Conservation (phyloP, 2,329 filamentous ascomycete species). For the Pseudogymnoascus sp. region DNA sequence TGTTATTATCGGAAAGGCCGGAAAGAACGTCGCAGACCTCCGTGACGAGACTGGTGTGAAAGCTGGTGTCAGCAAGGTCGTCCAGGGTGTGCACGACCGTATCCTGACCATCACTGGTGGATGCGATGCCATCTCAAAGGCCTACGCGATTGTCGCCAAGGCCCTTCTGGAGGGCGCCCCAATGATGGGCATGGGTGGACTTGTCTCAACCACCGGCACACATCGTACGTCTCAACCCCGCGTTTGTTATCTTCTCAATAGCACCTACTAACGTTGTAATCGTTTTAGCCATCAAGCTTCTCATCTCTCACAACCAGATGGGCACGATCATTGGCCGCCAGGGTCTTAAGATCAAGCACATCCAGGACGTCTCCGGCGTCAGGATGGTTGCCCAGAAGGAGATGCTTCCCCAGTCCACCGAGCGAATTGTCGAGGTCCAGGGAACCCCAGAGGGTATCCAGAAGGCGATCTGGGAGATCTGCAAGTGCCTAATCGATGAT, state of each 20-base stretch:
- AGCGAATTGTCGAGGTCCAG: conserved; percentile 95
- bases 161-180: conserved; percentile 89
- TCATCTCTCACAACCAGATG: conserved; percentile 99
- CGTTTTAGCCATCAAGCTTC: conserved; percentile 77
- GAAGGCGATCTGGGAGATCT: conserved; percentile 96
- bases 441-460: conserved; percentile 93
- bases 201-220: conserved; percentile 80
- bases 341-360: conserved; percentile 98
- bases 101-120: conserved; percentile 92
- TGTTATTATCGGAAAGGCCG: conserved; percentile 97
- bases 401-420: conserved; percentile 97
- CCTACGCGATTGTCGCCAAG: conserved; percentile 88
- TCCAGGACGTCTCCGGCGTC: conserved; percentile 92
- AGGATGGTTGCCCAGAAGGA: conserved; percentile 99
- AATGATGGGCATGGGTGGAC: conserved; percentile 90
- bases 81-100: conserved; percentile 93
- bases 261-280: conserved; percentile 8
- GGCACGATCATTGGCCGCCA: conserved; percentile 96
- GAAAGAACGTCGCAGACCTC: conserved; percentile 96
- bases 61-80: conserved; percentile 97
- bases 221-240: conserved; percentile 66
- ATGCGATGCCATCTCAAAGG: conserved; percentile 80
- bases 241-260: conserved; percentile 17
- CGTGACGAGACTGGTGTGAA: conserved; percentile 97
- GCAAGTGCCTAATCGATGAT: conserved; percentile 96